A percentile compares a stretch with the other conserved stretches of the same genome.
phyloP scores from a whole-genome alignment of 176 grass and related monocot species.

The Oryza nivara region DNA sequence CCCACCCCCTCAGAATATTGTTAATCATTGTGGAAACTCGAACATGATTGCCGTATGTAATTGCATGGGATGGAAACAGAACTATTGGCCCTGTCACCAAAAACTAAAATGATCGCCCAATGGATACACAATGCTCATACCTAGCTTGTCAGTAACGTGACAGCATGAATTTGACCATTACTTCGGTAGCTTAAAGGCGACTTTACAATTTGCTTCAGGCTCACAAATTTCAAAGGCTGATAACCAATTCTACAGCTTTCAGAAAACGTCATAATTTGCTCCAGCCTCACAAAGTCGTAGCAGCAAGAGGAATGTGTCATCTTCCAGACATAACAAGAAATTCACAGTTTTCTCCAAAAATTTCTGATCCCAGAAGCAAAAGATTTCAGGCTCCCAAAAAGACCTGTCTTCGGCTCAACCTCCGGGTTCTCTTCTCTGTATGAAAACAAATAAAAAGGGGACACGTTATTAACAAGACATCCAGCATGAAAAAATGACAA shows the following conservation, averaged over 20 bases:
- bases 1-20: no score
- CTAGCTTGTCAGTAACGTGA: background rate
- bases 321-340: constrained; percentile 15
- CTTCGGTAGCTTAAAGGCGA: background rate
- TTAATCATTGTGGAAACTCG: no score
- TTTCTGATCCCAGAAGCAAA: constrained; percentile 65
- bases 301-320: constrained; percentile 4
- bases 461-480: constrained; percentile 25
- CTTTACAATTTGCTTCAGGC: constrained; percentile 36
- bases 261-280: background rate
- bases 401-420: constrained; percentile 1
- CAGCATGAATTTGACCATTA: background rate
- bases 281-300: constrained; percentile 29
- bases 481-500: constrained; percentile 6
- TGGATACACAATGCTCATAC: background rate
- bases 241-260: constrained; percentile 6
- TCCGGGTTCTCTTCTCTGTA: constrained; percentile 46
- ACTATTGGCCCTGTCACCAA: no score
- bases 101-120: background rate
- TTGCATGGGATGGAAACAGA: no score
- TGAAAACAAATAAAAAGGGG: constrained; percentile 13
- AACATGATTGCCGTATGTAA: no score
- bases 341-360: constrained; percentile 74
- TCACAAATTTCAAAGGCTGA: background rate
- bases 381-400: constrained; percentile 70